Evolutionary conservation across 1,284 basidiomycete genomes (phyloP).

Genomic region (Marasmius oreades): DNA sequence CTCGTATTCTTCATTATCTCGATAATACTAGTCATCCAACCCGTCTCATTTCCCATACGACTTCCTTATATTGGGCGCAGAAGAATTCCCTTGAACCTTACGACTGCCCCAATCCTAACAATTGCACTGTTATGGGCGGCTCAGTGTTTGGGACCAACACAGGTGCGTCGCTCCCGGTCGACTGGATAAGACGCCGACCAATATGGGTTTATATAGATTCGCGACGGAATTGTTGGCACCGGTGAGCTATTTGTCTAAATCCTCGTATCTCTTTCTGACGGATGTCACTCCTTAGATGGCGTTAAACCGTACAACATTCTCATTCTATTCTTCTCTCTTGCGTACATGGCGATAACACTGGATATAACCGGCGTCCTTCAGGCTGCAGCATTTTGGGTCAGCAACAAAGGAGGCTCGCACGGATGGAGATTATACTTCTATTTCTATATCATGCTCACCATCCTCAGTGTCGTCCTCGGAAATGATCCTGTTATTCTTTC

Average conservation of each 20-base stretch:
- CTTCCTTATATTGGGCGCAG: constrained; percentile 25
- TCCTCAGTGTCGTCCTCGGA: constrained; percentile 78
- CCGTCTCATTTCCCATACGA: constrained; percentile 50
- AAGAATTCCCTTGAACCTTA: constrained; percentile 58
- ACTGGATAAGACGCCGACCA: background rate
- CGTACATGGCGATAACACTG: constrained; percentile 92
- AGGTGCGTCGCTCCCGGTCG: constrained; percentile 7
- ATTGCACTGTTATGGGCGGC: constrained; percentile 78
- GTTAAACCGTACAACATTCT: constrained; percentile 93
- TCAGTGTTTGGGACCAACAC: constrained; percentile 60
- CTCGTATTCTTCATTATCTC: constrained; percentile 73
- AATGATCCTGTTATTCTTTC: constrained; percentile 89
- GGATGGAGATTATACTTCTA: constrained; percentile 72
- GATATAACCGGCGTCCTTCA: constrained; percentile 88
- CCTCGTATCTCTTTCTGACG: constrained; percentile 1
- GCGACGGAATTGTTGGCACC: constrained; percentile 37
- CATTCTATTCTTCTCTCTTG: constrained; percentile 88
- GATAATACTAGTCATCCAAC: constrained; percentile 69
- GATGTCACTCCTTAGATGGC: constrained; percentile 41
- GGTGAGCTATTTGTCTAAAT: constrained; percentile 6
- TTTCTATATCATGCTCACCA: constrained; percentile 80
- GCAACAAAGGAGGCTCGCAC: constrained; percentile 69
- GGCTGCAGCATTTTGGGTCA: constrained; percentile 86
- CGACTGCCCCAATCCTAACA: constrained; percentile 75
- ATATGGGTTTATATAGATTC: constrained; percentile 42